These are phyloP conservation scores for Microcera coccophila DNA, from an alignment of 2,329 filamentous ascomycete genomes.

Conservation along the genomic window DNA sequence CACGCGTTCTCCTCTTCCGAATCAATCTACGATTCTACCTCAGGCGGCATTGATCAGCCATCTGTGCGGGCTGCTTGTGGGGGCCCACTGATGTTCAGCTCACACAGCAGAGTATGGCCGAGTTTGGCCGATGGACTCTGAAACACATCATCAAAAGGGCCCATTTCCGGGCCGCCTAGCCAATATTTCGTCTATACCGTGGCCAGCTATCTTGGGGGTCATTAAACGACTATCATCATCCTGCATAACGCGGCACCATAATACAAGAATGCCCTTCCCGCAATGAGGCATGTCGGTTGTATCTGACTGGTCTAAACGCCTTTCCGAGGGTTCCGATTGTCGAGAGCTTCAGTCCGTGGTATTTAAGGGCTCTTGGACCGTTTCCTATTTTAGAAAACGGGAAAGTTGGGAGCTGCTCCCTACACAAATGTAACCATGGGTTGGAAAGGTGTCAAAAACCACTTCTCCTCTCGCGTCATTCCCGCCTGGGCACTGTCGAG, in stretches of 20 bases:
- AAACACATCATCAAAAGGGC: constrained; percentile 29
- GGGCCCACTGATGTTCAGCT: constrained; percentile 32
- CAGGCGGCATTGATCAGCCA: constrained; percentile 13
- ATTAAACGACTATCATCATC: background rate
- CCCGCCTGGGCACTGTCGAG: constrained; percentile 31
- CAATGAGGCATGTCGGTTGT: background rate
- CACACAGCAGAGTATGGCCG: constrained; percentile 35
- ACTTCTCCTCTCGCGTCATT: constrained; percentile 33
- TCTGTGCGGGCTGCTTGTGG: constrained; percentile 25
- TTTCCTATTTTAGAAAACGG: constrained; percentile 3
- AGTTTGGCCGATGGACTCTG: constrained; percentile 34
- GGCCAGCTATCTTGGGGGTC: background rate
- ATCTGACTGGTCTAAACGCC: background rate
- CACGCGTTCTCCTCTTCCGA: constrained; percentile 23
- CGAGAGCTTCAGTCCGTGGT: background rate
- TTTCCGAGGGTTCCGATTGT: background rate
- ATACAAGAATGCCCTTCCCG: background rate
- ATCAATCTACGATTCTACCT: constrained; percentile 16
- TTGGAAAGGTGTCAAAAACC: constrained; percentile 37
- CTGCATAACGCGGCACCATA: background rate
- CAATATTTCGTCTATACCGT: background rate
- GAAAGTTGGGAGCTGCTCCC: background rate
- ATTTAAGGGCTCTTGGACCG: constrained; percentile 5
- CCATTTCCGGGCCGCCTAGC: background rate
- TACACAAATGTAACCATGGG: constrained; percentile 29